phyloP scores from a whole-genome alignment of 306 rosid species.

The Rosa rugosa region DNA sequence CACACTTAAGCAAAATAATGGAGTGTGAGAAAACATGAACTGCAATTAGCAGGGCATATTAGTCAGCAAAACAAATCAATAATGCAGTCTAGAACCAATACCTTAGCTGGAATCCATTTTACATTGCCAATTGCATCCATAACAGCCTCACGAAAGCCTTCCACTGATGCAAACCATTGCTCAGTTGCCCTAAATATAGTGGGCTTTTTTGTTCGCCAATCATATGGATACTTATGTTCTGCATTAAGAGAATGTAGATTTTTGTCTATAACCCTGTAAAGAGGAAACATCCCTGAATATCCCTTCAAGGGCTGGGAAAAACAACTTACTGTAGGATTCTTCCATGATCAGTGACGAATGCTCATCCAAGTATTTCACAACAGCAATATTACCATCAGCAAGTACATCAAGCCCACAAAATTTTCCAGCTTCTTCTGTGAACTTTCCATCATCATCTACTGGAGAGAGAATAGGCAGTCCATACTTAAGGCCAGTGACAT shows the following conservation, averaged over 20 bases:
- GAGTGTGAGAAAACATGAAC: background rate
- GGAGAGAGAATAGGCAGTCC: slow-evolving; percentile 88
- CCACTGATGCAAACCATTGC: slow-evolving; percentile 99
- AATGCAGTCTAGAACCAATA: slow-evolving; percentile 28
- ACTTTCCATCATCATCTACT: slow-evolving; percentile 81
- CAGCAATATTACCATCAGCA: slow-evolving; percentile 82
- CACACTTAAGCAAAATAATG: background rate
- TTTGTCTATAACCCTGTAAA: background rate
- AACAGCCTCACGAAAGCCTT: slow-evolving; percentile 83
- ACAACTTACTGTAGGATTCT: slow-evolving; percentile 75
- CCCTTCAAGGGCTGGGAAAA: background rate
- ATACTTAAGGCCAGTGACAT: slow-evolving; percentile 87
- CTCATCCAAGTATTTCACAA: slow-evolving; percentile 81
- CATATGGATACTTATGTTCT: slow-evolving; percentile 99
- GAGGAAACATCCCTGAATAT: background rate
- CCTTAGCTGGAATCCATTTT: slow-evolving; percentile 97
- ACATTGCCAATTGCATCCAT: slow-evolving; percentile 78
- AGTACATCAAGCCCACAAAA: slow-evolving; percentile 95
- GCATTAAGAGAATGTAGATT: slow-evolving; percentile 33
- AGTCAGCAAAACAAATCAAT: background rate
- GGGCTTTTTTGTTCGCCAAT: slow-evolving; percentile 96
- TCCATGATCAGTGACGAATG: slow-evolving; percentile 73
- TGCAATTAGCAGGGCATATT: background rate
- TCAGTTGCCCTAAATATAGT: slow-evolving; percentile 98
- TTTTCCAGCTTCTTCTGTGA: slow-evolving; percentile 96